These are phyloP conservation scores for Crepidotus variabilis DNA, from an alignment of 768 basidiomycete genomes.

Conservation along the genomic window DNA sequence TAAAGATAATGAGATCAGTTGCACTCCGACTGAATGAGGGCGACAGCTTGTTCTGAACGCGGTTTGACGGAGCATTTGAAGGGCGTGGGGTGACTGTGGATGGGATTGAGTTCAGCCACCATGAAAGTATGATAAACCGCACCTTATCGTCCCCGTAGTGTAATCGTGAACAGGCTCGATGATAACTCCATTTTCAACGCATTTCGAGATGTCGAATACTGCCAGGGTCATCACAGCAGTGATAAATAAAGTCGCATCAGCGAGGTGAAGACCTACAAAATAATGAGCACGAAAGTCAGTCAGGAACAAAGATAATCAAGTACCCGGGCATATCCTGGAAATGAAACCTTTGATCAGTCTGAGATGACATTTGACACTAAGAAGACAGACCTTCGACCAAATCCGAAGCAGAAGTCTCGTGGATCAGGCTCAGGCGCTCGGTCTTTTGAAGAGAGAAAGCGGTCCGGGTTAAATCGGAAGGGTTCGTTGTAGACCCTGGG, in stretches of 20 bases:
- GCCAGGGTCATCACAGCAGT: slow-evolving; percentile 49
- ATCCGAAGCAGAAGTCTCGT: slow-evolving; percentile 62
- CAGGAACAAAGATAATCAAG: slow-evolving; percentile 2
- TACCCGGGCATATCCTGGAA: slow-evolving; percentile 47
- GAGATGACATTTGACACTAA: slow-evolving; percentile 2
- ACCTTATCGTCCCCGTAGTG: slow-evolving; percentile 66
- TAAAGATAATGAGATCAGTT: slow-evolving; percentile 25
- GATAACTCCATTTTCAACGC: slow-evolving; percentile 37
- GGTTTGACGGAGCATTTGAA: slow-evolving; percentile 59
- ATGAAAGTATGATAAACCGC: slow-evolving; percentile 2
- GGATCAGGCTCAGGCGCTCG: slow-evolving; percentile 50
- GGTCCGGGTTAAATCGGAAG: slow-evolving; percentile 54
- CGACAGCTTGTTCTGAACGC: slow-evolving; percentile 53
- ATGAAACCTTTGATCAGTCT: slow-evolving; percentile 3
- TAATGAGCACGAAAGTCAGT: neutral
- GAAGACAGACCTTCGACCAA: slow-evolving; percentile 54
- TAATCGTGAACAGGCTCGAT: slow-evolving; percentile 53
- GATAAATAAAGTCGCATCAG: slow-evolving; percentile 51
- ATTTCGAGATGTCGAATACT: slow-evolving; percentile 48
- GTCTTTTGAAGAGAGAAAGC: slow-evolving; percentile 46
- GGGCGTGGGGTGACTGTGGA: slow-evolving; percentile 54
- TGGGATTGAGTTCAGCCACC: slow-evolving; percentile 5
- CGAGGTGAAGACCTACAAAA: slow-evolving; percentile 44
- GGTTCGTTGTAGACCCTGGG: slow-evolving; percentile 50
- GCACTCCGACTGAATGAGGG: slow-evolving; percentile 45